Base-by-base conservation (phyloP, 768 basidiomycete genomes). In the Trametes cinnabarina region DNA sequence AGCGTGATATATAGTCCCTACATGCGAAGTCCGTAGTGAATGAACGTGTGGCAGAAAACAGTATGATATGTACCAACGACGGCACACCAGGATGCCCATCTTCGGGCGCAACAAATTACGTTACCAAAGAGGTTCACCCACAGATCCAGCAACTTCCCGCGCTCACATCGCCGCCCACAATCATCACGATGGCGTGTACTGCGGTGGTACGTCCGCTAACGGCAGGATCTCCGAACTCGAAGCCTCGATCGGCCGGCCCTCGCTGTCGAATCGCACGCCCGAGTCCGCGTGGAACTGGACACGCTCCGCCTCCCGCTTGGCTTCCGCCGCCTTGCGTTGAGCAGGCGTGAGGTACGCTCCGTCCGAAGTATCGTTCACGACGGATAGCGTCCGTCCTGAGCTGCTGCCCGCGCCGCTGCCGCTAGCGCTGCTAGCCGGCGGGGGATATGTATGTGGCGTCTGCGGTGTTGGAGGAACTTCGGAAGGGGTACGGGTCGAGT, bases 271-370 rank as follows among this genome's bases (percentile, higher is more conserved):
- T 17, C 66, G 61, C 44, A 54, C 56, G 25, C 66, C 66, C 47
- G 66, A 67, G 52, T 67, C 66, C 12, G 53, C 44, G 22, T 67
- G 63, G 47, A 58, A 63, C 57, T 47, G 60, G 17, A 60, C 60
- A 12, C 43, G 17, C 48, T 25, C 42, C 22, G 37, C 15, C 15
- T 34, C 14, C 34, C 19, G 47, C 15, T 50, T 51, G 2, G 63
- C 61, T 52, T 66, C 63, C 23, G 49, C 47, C 20, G 61, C 61
- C 47, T 66, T 66, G 48, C 59, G 57, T 48, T 62, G 49, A 19
- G 61, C 57, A 14, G 60, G 59, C 30, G 65, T 47, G 34, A 63
- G 57, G 11, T 40, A 40, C 19, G 46, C 47, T 6, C 15, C 23
- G 19, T 49, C 42, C 14, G 12, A 57, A 17, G 34, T 17, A 32